Evolutionary conservation across 352 stramenopile genomes (phyloP).

Genomic region (Globisporangium cylindrosporum): DNA sequence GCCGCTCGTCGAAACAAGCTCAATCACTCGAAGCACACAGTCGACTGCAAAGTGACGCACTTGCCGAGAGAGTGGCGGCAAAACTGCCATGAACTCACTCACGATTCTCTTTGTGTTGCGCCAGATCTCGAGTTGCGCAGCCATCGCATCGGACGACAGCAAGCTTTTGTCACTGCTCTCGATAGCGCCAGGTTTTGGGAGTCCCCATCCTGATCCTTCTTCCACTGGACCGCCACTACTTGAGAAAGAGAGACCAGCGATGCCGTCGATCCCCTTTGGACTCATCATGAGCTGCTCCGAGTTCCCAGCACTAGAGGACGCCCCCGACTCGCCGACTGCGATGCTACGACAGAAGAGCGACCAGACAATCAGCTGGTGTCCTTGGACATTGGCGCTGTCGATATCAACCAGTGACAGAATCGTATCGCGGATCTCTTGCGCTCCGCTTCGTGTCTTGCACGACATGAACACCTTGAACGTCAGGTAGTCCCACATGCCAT

Average conservation of each 20-base stretch:
- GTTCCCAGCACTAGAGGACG: slow-evolving; percentile 20
- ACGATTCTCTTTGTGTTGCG: slow-evolving; percentile 66
- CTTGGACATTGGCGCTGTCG: slow-evolving; percentile 43
- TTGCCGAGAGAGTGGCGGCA: slow-evolving; percentile 71
- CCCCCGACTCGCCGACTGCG: slow-evolving; percentile 70
- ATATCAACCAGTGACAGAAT: slow-evolving; percentile 67
- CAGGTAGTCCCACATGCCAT: slow-evolving; percentile 70
- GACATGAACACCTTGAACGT: slow-evolving; percentile 35
- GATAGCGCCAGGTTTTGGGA: not conserved
- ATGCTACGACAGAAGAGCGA: slow-evolving; percentile 78
- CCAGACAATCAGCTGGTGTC: slow-evolving; percentile 61
- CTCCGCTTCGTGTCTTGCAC: slow-evolving; percentile 31
- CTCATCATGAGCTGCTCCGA: slow-evolving; percentile 67
- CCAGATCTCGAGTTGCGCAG: slow-evolving; percentile 67
- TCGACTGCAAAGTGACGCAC: slow-evolving; percentile 77
- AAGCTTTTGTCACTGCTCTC: slow-evolving; percentile 22
- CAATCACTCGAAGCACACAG: slow-evolving; percentile 74
- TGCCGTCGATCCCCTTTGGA: slow-evolving; percentile 46
- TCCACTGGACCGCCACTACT: not conserved
- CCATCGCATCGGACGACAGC: slow-evolving; percentile 36
- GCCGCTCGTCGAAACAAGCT: slow-evolving; percentile 37
- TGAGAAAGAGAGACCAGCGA: slow-evolving; percentile 12
- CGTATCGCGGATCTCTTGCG: slow-evolving; percentile 49
- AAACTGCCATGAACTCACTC: slow-evolving; percentile 46
- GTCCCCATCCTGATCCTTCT: slow-evolving; percentile 9